phyloP scores from a whole-genome alignment of 805 yeast genomes.

The Candida cerambycidarum region DNA sequence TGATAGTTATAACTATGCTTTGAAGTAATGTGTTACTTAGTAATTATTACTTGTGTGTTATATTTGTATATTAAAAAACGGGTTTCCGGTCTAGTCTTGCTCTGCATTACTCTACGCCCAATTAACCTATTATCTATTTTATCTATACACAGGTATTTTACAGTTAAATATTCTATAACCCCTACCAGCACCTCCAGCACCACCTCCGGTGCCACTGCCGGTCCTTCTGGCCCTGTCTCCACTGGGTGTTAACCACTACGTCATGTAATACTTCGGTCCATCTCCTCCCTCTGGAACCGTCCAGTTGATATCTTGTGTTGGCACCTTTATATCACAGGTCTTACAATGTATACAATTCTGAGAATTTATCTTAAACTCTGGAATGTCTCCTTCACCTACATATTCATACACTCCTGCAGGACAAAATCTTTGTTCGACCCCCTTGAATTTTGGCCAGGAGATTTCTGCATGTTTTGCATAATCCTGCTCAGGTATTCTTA shows the following conservation, averaged over 20 bases:
- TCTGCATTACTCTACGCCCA: too few species aligned
- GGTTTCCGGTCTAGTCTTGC: neutral
- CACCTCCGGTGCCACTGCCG: neutral
- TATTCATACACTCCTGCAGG: constrained; percentile 99
- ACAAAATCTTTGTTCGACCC: constrained; percentile 89
- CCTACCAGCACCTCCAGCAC: too few species aligned
- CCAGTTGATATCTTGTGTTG: constrained; percentile 93
- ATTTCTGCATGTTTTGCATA: constrained; percentile 62
- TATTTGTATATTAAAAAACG: constrained; percentile 18
- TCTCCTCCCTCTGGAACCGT: constrained; percentile 99
- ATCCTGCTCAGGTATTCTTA: constrained; percentile 63
- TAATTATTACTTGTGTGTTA: constrained; percentile 14
- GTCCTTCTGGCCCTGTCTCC: neutral
- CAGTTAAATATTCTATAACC: too few species aligned
- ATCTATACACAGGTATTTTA: too few species aligned
- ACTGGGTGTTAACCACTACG: constrained; percentile 33
- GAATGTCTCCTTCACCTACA: constrained; percentile 54
- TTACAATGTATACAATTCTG: constrained; percentile 98
- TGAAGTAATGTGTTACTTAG: constrained; percentile 7
- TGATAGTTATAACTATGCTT: neutral
- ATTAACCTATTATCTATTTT: too few species aligned
- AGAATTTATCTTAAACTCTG: constrained; percentile 84
- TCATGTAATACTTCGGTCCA: constrained; percentile 93
- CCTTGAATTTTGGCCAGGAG: constrained; percentile 75
- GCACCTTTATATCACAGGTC: constrained; percentile 96